Base-by-base conservation (phyloP, 2,329 filamentous ascomycete species). In the Cryphonectria naterciae region DNA sequence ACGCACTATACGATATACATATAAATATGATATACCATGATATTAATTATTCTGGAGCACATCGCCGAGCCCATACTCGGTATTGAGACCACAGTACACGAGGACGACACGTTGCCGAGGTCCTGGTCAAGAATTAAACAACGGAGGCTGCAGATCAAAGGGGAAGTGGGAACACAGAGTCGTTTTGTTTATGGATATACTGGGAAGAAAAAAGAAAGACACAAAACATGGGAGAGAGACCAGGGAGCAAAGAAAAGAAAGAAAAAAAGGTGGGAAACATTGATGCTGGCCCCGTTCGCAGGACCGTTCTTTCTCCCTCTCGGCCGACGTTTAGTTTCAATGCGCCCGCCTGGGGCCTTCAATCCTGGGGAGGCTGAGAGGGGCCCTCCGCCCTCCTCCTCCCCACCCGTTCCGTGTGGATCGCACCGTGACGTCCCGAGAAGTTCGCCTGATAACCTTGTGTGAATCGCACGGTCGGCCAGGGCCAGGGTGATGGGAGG, bases 381-480 rank as follows among this genome's bases (percentile, higher is more conserved):
- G 1, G 43, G 6, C 17, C 17, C 43, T 49, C 43, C 43, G 43
- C 43, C 43, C n/a, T 13, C n/a, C 4, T 15, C 32, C 56, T 4
- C 15, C 56, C 56, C 56, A 61, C 58, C 15, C 19, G 35, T 61
- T 61, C 58, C 32, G 58, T 61, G 32, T 32, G 35, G 35, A 61
- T 39, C 58, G 58, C 32, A 61, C 58, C 58, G 58, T 61, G 32
- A 37, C 58, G 11, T 39, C 58, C 32, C 15, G 58, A 39, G 35
- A 3, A n/a, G 32, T 10, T 61, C 19, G 32, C 17, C 17, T 37
- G 17, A 37, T 39, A 22, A 22, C 32, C 19, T 35, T 22, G 58
- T 61, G 58, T 39, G 32, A 61, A 61, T 39, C 58, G 58, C 58
- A 61, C 58, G 32, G 58, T 22, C 58, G 35, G 13, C 35, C 58